Percentiles rank a stretch among this genome's conserved stretches.
Evolutionary conservation across 1,139 yeast genomes (phyloP).

Genomic region (Sugiyamaella japonica): DNA sequence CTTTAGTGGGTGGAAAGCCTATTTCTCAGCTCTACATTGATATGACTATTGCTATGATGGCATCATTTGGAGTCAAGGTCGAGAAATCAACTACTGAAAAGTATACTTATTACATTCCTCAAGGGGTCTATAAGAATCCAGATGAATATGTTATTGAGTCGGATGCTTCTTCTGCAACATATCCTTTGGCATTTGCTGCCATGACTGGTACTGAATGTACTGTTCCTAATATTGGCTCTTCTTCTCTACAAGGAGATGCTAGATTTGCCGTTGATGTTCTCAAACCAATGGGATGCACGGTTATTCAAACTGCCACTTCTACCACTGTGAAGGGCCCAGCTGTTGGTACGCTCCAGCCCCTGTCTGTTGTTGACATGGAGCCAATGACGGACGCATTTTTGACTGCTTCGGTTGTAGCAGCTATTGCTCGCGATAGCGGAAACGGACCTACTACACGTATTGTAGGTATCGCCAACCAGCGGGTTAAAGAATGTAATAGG

Average conservation of each 20-base stretch:
- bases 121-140: slow-evolving; percentile 78
- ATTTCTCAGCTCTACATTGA: slow-evolving; percentile 93
- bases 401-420: slow-evolving; percentile 96
- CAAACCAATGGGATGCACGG: slow-evolving; percentile 92
- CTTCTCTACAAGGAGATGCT: slow-evolving; percentile 96
- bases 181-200: slow-evolving; percentile 98
- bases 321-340: slow-evolving; percentile 94
- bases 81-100: slow-evolving; percentile 66
- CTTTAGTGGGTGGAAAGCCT: slow-evolving; percentile 94
- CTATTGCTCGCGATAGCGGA: slow-evolving; percentile 60
- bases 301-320: slow-evolving; percentile 74
- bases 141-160: slow-evolving; percentile 85
- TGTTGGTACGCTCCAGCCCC: slow-evolving; percentile 63
- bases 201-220: slow-evolving; percentile 91
- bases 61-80: slow-evolving; percentile 81
- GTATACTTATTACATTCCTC: slow-evolving; percentile 87
- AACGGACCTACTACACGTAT: slow-evolving; percentile 60
- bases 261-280: slow-evolving; percentile 92
- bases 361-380: slow-evolving; percentile 88
- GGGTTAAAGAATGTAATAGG: slow-evolving; percentile 96
- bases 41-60: slow-evolving; percentile 97
- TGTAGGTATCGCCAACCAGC: slow-evolving; percentile 95
- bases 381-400: slow-evolving; percentile 99
- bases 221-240: slow-evolving; percentile 89
- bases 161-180: slow-evolving; percentile 98